phyloP scores from a whole-genome alignment of 306 rosid genomes.

The Vigna mungo region DNA sequence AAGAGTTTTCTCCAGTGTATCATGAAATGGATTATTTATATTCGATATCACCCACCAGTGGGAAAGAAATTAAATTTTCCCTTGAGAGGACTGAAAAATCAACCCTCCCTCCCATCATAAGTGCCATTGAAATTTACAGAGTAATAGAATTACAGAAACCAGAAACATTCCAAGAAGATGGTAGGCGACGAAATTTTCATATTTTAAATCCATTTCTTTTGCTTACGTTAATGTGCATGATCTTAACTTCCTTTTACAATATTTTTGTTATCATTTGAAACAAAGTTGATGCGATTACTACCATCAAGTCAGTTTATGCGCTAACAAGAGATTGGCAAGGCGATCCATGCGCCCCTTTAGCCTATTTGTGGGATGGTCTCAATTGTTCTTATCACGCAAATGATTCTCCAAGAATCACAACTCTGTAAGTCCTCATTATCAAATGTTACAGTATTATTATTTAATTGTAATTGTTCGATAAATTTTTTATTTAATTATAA shows the following conservation, averaged over 20 bases:
- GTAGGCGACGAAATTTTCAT: slow-evolving; percentile 11
- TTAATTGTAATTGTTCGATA: too few species aligned
- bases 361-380: slow-evolving; percentile 56
- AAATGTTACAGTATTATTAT: not conserved
- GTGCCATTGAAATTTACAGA: slow-evolving; percentile 27
- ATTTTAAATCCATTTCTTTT: not conserved
- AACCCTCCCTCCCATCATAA: slow-evolving; percentile 51
- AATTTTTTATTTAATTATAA: too few species aligned
- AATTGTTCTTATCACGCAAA: slow-evolving; percentile 39
- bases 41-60: not conserved
- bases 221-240: not conserved
- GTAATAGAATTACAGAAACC: not conserved
- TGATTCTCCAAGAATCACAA: slow-evolving; percentile 47
- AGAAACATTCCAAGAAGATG: slow-evolving; percentile 46
- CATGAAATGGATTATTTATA: too few species aligned
- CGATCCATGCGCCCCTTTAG: slow-evolving; percentile 60
- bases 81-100: slow-evolving; percentile 27
- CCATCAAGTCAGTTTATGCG: slow-evolving; percentile 53
- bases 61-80: not conserved
- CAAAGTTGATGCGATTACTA: slow-evolving; percentile 56
- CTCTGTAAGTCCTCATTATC: slow-evolving; percentile 47
- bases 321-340: slow-evolving; percentile 62
- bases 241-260: too few species aligned
- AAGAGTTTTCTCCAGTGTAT: too few species aligned
- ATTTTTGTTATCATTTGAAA: not conserved